Evolutionary conservation across 352 stramenopile genomes (phyloP), one percentile per base, ranked within the genome.

Genomic region (Pythium periplocum): DNA sequence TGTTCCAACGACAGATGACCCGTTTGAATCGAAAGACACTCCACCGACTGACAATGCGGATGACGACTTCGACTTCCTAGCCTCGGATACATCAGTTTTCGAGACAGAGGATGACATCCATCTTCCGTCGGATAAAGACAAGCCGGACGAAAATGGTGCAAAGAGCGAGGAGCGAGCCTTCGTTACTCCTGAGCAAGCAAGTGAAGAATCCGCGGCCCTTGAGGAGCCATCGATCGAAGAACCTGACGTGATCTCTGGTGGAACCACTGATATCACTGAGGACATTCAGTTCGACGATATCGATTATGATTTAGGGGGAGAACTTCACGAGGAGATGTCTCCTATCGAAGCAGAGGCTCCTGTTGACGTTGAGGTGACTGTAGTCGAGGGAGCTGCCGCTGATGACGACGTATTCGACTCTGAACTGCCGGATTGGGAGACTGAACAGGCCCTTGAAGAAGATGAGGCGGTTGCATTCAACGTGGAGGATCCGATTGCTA

Each of bases 261-360:
- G 17, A 26, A 26, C 17, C 17, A 51, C 48, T 0, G 73, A 84
- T 38, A 75, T 84, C 31, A 81, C 75, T 0, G 60, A 78, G 50
- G 69, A 84, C 43, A 76, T 76, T 57, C 68, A 82, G 49, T 66
- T 62, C 43, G 49, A 64, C 3, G 51, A 66, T 17, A 45, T 45
- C 36, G 11, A 36, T 6, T 62, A 44, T 37, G 57, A 64, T 48
- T 55, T 64, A 35, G 57, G 59, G n/a, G 30, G 47, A 1, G 45
- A 64, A 17, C 37, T 59, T 2, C 41, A 17, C 10, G 45, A 60
- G 4, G 38, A 41, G 4, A 37, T 55, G n/a, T 34, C 26, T 35
- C 4, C 33, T 2, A 17, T 32, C 10, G 26, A 49, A 32, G 12
- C 31, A 40, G 35, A 48, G 17, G 17, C 17, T 26, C 17, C 17